A percentile compares a stretch with the other conserved stretches of the same genome.
These are phyloP conservation scores for Colletotrichum ledebouriae DNA, from an alignment of 2,329 filamentous ascomycete genomes.

Conservation along the genomic window DNA sequence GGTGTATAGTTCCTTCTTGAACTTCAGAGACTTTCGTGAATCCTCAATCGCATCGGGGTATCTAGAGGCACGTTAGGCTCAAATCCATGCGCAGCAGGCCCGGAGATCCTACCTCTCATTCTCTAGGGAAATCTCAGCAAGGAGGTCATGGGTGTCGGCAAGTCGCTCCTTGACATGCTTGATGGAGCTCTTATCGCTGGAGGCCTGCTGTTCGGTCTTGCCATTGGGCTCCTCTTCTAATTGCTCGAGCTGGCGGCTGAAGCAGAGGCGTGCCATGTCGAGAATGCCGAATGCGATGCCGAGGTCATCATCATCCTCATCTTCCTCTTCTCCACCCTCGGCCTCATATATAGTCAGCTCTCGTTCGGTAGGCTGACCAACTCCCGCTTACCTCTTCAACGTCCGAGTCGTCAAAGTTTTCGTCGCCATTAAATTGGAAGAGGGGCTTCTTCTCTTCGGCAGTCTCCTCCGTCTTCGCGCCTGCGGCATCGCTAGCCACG, in stretches of 20 bases:
- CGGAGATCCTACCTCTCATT: conserved; percentile 77
- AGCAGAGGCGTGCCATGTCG: conserved; percentile 80
- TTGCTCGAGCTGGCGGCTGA: conserved; percentile 66
- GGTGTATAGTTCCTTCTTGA: conserved; percentile 84
- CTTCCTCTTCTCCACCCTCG: conserved; percentile 58
- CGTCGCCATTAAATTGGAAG: conserved; percentile 94
- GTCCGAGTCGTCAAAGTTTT: conserved; percentile 90
- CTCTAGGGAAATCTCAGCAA: conserved; percentile 97
- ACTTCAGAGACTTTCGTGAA: conserved; percentile 79
- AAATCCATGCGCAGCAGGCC: neutral
- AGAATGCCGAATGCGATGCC: conserved; percentile 87
- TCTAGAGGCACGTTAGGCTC: conserved; percentile 52
- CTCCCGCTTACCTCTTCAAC: conserved; percentile 71
- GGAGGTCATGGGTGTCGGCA: conserved; percentile 92
- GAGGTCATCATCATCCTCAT: conserved; percentile 78
- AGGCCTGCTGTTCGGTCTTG: conserved; percentile 57
- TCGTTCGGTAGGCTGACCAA: conserved; percentile 22
- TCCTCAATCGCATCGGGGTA: conserved; percentile 91
- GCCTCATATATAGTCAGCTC: conserved; percentile 40
- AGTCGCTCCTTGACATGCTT: conserved; percentile 84
- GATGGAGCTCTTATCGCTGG: conserved; percentile 56
- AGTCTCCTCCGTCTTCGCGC: conserved; percentile 54
- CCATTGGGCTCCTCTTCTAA: conserved; percentile 55
- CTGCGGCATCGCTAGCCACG: conserved; percentile 60
- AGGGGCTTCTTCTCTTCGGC: conserved; percentile 76